Percentiles rank a stretch among this genome's conserved stretches.
Conservation (phyloP, 345 rosid species). For the Firmiana major region DNA sequence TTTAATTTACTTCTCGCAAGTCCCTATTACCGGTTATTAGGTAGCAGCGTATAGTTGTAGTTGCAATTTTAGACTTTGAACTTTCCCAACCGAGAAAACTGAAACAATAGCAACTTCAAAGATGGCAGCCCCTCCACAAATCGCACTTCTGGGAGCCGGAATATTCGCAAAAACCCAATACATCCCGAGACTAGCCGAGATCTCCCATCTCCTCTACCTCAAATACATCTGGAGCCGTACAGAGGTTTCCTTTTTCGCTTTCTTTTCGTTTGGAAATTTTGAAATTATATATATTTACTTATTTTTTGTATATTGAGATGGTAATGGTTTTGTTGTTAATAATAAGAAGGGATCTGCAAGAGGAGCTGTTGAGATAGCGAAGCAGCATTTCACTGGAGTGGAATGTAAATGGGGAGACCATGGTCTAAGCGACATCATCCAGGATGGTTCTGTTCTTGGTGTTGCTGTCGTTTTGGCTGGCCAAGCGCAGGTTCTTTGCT, state of each 20-base stretch:
- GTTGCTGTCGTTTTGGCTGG: constrained; percentile 97
- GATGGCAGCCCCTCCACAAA: constrained; percentile 55
- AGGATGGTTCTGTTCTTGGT: constrained; percentile 59
- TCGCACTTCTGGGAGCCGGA: constrained; percentile 88
- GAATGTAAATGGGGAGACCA: constrained; percentile 84
- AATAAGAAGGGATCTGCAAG: constrained; percentile 65
- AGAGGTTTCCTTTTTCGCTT: constrained; percentile 41
- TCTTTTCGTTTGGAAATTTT: background rate
- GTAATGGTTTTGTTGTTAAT: background rate
- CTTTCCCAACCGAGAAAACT: too few relatives aligned
- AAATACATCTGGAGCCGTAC: constrained; percentile 89
- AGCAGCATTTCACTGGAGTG: constrained; percentile 70
- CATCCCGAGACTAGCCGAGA: constrained; percentile 80
- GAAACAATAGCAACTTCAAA: background rate
- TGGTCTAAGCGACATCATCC: constrained; percentile 66
- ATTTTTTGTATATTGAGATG: background rate
- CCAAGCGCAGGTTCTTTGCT: constrained; percentile 59
- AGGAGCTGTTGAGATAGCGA: constrained; percentile 72
- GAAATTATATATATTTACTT: background rate
- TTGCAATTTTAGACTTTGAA: too few relatives aligned
- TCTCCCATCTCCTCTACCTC: constrained; percentile 63
- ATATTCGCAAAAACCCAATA: constrained; percentile 88
- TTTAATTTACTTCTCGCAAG: too few relatives aligned
- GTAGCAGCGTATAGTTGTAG: too few relatives aligned
- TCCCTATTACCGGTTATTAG: too few relatives aligned